Evolutionary conservation across 1,284 basidiomycete genomes (phyloP).

Genomic region (Phlebopus sp.): DNA sequence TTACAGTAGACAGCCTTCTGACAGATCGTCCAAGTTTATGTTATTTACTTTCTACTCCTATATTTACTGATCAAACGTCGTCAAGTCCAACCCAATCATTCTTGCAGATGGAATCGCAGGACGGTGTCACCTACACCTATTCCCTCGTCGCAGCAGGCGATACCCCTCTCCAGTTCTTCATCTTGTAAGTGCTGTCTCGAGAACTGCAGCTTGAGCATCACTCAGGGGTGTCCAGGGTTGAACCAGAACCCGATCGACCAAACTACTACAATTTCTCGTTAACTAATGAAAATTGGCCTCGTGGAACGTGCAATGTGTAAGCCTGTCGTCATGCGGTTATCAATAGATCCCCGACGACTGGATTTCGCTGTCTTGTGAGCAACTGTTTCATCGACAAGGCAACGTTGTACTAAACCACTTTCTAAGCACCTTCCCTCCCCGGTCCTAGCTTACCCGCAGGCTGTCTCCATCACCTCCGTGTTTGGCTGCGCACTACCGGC

Average conservation of each 20-base stretch:
- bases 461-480: constrained; percentile 50
- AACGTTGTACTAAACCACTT: background rate
- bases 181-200: constrained; percentile 22
- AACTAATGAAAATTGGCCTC: constrained; percentile 48
- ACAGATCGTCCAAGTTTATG: constrained; percentile 11
- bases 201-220: background rate
- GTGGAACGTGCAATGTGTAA: constrained; percentile 51
- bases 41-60: background rate
- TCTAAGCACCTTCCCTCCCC: constrained; percentile 54
- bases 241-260: constrained; percentile 43
- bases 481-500: constrained; percentile 53
- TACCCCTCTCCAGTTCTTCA: constrained; percentile 24
- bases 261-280: constrained; percentile 48
- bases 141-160: constrained; percentile 14
- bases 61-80: constrained; percentile 9
- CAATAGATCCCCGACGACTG: constrained; percentile 48
- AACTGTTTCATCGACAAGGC: background rate
- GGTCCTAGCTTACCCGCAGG: constrained; percentile 46
- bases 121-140: constrained; percentile 29
- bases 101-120: constrained; percentile 22
- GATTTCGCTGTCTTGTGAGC: constrained; percentile 58
- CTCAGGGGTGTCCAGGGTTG: constrained; percentile 39
- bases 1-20: constrained; percentile 7
- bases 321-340: constrained; percentile 42
- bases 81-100: constrained; percentile 23